Evolutionary conservation across 1,139 yeast species (phyloP).

Genomic region (Blastobotrys apis): DNA sequence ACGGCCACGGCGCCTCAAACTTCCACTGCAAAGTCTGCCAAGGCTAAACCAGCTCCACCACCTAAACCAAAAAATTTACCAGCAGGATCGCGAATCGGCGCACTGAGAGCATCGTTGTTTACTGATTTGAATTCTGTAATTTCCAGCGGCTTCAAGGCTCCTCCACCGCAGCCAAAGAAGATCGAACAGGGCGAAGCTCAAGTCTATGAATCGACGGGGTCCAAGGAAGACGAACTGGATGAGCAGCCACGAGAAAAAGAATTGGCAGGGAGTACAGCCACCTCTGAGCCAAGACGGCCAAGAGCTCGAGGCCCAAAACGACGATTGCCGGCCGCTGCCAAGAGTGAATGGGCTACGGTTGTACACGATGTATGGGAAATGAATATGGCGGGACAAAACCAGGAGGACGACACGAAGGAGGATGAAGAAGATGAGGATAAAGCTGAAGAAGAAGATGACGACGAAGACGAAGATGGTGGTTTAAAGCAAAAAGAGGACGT

Average conservation of each 20-base stretch:
- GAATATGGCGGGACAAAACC: constrained; percentile 3
- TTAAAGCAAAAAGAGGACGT: not conserved
- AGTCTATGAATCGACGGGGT: constrained; percentile 21
- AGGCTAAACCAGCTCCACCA: constrained; percentile 19
- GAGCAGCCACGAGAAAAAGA: constrained; percentile 22
- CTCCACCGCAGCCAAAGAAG: constrained; percentile 26
- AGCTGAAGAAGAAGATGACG: not conserved
- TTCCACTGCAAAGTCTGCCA: not conserved
- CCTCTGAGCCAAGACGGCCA: constrained; percentile 28
- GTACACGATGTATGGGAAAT: constrained; percentile 28
- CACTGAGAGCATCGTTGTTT: constrained; percentile 33
- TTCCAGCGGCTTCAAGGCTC: constrained; percentile 27
- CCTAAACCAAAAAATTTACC: constrained; percentile 26
- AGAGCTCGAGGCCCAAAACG: constrained; percentile 76
- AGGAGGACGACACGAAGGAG: not conserved
- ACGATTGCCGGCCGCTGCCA: constrained; percentile 55
- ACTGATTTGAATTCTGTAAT: constrained; percentile 33
- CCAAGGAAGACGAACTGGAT: constrained; percentile 16
- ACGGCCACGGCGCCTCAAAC: not conserved
- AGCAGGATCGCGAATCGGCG: constrained; percentile 29
- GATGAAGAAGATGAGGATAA: not conserved
- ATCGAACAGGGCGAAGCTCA: constrained; percentile 17
- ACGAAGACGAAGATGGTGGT: not conserved
- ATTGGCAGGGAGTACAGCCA: constrained; percentile 40
- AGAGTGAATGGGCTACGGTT: constrained; percentile 25